Evolutionary conservation across 2,329 filamentous ascomycete species (phyloP).

Genomic region (Orbilia brochopaga): DNA sequence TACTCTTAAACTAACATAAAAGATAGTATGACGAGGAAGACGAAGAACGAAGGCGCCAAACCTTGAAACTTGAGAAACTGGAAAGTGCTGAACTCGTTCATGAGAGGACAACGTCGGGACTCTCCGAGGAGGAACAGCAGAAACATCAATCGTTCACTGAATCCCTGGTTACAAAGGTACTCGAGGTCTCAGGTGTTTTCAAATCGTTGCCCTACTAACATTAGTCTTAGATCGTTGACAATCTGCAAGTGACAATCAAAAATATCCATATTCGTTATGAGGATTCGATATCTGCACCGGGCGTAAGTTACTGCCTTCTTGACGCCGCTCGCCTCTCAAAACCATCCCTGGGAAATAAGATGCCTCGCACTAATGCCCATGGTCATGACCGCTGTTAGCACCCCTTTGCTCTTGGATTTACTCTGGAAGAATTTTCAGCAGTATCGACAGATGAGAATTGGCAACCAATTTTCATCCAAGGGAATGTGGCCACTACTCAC

Average conservation of each 20-base stretch:
- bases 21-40: conserved; percentile 80
- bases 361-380: too few species aligned
- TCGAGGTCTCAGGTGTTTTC: background rate
- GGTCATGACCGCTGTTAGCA: conserved; percentile 61
- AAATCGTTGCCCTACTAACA: background rate
- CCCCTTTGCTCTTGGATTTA: conserved; percentile 90
- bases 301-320: conserved; percentile 57
- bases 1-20: background rate
- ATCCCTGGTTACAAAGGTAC: conserved; percentile 80
- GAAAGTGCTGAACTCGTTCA: conserved; percentile 95
- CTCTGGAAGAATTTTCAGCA: conserved; percentile 93
- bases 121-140: conserved; percentile 93
- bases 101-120: conserved; percentile 86
- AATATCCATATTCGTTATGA: conserved; percentile 99
- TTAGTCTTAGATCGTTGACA: conserved; percentile 77
- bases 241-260: conserved; percentile 95
- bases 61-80: conserved; percentile 98
- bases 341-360: too few species aligned
- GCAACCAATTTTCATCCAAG: conserved; percentile 94
- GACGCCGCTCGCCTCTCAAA: too few species aligned
- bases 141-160: conserved; percentile 98
- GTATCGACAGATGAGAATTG: conserved; percentile 94
- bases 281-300: conserved; percentile 91
- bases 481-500: conserved; percentile 80
- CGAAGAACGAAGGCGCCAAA: conserved; percentile 81